Conservation (phyloP, 345 rosid genomes). For the Viola odorata region DNA sequence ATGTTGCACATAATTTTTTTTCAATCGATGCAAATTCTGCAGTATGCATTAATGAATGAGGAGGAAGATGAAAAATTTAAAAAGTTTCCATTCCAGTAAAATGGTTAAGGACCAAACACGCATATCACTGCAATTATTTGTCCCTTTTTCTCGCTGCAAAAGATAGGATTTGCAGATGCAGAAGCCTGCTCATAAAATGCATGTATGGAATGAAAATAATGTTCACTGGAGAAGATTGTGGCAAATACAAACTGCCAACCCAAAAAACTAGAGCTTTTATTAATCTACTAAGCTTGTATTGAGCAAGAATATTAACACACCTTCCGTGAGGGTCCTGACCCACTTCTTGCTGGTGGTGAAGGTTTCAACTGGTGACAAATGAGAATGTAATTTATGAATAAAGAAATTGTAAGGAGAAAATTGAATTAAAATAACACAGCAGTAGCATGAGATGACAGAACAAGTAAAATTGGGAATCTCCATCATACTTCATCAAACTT, state of each 20-base stretch:
- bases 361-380: slow-evolving; percentile 49
- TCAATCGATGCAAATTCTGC: neutral
- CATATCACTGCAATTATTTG: neutral
- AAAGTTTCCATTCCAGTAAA: neutral
- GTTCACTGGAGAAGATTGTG: neutral
- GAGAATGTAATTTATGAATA: slow-evolving; percentile 13
- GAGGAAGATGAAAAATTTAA: neutral
- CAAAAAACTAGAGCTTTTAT: slow-evolving; percentile 3
- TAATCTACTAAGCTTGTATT: slow-evolving; percentile 5
- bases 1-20: neutral
- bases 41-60: neutral
- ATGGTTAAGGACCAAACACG: neutral
- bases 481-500: slow-evolving; percentile 85
- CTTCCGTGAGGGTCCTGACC: slow-evolving; percentile 83
- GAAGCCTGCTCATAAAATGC: neutral
- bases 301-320: slow-evolving; percentile 35
- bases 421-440: neutral
- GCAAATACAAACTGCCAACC: neutral
- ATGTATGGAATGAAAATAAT: neutral
- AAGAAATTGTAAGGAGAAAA: neutral
- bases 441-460: neutral
- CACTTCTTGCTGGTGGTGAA: slow-evolving; percentile 62
- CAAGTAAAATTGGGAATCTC: slow-evolving; percentile 8
- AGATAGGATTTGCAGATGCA: neutral
- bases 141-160: neutral